phyloP scores from a whole-genome alignment of 768 basidiomycete genomes.

The Boletus coccyginus region DNA sequence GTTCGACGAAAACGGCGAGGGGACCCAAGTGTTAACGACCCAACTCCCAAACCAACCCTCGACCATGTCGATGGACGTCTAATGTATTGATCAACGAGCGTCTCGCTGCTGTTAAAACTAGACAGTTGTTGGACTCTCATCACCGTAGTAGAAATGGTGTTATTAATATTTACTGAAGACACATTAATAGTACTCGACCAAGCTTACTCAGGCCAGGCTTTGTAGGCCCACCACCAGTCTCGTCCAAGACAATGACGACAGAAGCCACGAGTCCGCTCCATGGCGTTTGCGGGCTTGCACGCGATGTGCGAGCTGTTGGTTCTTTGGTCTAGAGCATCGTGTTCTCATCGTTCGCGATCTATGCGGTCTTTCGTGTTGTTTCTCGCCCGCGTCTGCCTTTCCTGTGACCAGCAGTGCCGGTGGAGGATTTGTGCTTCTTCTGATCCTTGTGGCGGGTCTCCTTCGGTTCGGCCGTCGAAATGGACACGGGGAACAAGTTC shows the following conservation, averaged over 20 bases:
- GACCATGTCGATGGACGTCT: neutral
- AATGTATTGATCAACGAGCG: neutral
- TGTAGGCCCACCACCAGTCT: too few species aligned
- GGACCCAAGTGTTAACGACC: slow-evolving; percentile 1
- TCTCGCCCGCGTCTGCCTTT: slow-evolving; percentile 32
- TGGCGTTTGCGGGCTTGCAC: slow-evolving; percentile 56
- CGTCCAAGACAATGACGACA: too few species aligned
- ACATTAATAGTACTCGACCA: too few species aligned
- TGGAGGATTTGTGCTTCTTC: neutral
- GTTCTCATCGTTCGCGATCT: slow-evolving; percentile 21
- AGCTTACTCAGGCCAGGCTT: too few species aligned
- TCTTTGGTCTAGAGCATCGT: neutral
- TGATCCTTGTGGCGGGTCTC: slow-evolving; percentile 31
- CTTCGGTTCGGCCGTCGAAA: slow-evolving; percentile 39
- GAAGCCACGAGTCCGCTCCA: slow-evolving; percentile 31
- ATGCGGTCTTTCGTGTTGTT: slow-evolving; percentile 18
- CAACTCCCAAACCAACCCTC: neutral
- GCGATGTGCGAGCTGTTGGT: slow-evolving; percentile 54
- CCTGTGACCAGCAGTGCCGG: slow-evolving; percentile 31
- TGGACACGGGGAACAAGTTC: slow-evolving; percentile 33
- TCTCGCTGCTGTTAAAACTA: too few species aligned
- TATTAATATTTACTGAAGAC: slow-evolving; percentile 2
- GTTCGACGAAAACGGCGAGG: neutral
- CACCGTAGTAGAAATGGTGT: neutral
- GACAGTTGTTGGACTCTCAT: too few species aligned